Evolutionary conservation across 768 basidiomycete species (phyloP), one percentile per base, ranked within the genome.

Genomic region (Mycena amicta): DNA sequence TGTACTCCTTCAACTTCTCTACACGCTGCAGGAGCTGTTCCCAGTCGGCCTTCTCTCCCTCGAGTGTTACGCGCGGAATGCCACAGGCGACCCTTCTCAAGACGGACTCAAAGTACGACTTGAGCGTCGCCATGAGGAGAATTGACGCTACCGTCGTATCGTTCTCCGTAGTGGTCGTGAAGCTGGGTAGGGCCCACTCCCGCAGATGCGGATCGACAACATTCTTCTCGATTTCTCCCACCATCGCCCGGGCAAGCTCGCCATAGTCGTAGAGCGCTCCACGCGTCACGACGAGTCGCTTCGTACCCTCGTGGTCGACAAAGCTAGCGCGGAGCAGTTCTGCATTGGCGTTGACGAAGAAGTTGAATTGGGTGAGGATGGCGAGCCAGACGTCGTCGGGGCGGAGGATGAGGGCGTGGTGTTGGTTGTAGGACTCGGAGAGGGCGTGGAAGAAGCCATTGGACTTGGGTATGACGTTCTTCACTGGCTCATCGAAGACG

Each of bases 121-220:
- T n/a, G n/a, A n/a, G n/a, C n/a, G n/a, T n/a, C 40, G 13, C 55
- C 71, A 73, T 71, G 66, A 71, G 63, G 8, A 68, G 31, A 16
- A 72, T 58, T 3, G 70, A 62, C 28, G 57, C 66, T 18, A 72
- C 62, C 2, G 66, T 63, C 12, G 53, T 65, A 41, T 74, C 72
- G 22, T 54, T 67, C 23, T 30, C 23, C 1, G 69, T 72, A 1
- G 72, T 71, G 2, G 72, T 72, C 2, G 70, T 64, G 56, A 72
- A 72, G 22, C 61, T 54, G 5, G 72, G 71, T 29, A 70, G 53
- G 30, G 68, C 66, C 68, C 68, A 71, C 6, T 66, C 63, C 18
- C 65, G 63, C 5, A 72, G 59, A 5, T 58, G 43, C 2, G 59
- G 63, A 52, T 72, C 65, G 18, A 55, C 22, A 20, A 75, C 67